A percentile compares a stretch with the other conserved stretches of the same genome.
Evolutionary conservation across 2,329 filamentous ascomycete species (phyloP).

Genomic region (Dothideomycetidae sp.): DNA sequence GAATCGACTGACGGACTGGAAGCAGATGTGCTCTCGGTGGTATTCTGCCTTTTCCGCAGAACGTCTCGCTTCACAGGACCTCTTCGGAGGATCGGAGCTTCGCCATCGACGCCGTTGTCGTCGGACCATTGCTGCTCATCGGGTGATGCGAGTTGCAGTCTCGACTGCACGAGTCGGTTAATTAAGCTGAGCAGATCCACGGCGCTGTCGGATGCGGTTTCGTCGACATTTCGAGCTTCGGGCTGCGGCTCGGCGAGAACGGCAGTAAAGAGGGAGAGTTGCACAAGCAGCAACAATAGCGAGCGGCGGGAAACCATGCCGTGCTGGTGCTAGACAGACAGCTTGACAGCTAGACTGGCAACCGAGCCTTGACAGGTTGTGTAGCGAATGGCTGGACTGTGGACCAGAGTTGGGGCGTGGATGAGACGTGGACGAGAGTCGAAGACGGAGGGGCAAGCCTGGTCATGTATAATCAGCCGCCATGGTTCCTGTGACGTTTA

Average conservation of each 20-base stretch:
- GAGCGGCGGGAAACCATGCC: conserved; percentile 29
- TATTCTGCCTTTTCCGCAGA: conserved; percentile 9
- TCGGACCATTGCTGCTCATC: conserved; percentile 4
- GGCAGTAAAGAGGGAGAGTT: conserved; percentile 3
- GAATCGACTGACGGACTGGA: not conserved
- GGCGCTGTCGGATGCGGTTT: not conserved
- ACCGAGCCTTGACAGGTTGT: no score
- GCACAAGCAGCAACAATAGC: conserved; percentile 18
- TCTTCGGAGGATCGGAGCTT: conserved; percentile 1
- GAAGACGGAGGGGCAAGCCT: no score
- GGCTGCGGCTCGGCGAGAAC: conserved; percentile 1
- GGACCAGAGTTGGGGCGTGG: not conserved
- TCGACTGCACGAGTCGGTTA: conserved; percentile 5
- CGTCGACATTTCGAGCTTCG: conserved; percentile 7
- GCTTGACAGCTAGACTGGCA: conserved; percentile 2
- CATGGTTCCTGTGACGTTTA: not conserved
- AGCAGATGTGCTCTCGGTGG: conserved; percentile 3
- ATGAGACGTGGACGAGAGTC: not conserved
- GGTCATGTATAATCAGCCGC: not conserved
- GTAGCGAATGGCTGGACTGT: not conserved
- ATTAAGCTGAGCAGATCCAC: conserved; percentile 4
- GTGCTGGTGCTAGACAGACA: no score
- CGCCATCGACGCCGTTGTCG: conserved; percentile 1
- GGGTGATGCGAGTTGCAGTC: not conserved
- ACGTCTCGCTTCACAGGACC: conserved; percentile 1